A percentile compares a stretch with the other conserved stretches of the same genome.
Conservation (phyloP, 1,284 basidiomycete species). For the Coniferiporia weirii region DNA sequence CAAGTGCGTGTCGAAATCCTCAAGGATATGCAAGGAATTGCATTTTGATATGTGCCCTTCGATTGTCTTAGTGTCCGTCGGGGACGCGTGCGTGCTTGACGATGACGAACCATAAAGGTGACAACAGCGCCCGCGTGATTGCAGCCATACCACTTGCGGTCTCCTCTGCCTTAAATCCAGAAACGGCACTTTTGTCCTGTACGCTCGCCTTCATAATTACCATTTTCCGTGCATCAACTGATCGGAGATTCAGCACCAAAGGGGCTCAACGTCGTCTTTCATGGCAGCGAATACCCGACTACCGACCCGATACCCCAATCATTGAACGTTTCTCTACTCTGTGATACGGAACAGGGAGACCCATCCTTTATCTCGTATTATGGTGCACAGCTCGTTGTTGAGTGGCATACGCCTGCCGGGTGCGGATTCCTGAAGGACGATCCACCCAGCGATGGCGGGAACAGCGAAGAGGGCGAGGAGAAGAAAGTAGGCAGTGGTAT, state of each 20-base stretch:
- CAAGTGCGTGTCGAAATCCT: constrained; percentile 46
- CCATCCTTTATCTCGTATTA: constrained; percentile 60
- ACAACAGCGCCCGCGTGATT: constrained; percentile 49
- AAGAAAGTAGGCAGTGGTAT: constrained; percentile 62
- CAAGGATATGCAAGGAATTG: background rate
- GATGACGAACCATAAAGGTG: constrained; percentile 54
- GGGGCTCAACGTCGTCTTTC: constrained; percentile 53
- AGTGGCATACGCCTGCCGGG: constrained; percentile 54
- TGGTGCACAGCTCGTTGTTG: constrained; percentile 44
- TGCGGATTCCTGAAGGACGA: constrained; percentile 39
- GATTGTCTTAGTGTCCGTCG: constrained; percentile 48
- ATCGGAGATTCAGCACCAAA: constrained; percentile 36
- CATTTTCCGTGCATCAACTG: background rate
- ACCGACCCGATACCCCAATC: constrained; percentile 43
- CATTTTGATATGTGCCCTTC: background rate
- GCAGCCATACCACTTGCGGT: constrained; percentile 63
- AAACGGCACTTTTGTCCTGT: constrained; percentile 41
- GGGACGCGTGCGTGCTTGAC: constrained; percentile 71
- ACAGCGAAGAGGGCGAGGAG: constrained; percentile 29
- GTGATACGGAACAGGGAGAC: constrained; percentile 39
- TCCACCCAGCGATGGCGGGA: constrained; percentile 32
- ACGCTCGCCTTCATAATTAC: constrained; percentile 26
- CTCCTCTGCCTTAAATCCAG: constrained; percentile 36
- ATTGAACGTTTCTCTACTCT: constrained; percentile 56
- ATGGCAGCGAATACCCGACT: constrained; percentile 57